These are phyloP conservation scores for Fusarium sp. DNA, from an alignment of 2,329 filamentous ascomycete genomes.

Conservation along the genomic window DNA sequence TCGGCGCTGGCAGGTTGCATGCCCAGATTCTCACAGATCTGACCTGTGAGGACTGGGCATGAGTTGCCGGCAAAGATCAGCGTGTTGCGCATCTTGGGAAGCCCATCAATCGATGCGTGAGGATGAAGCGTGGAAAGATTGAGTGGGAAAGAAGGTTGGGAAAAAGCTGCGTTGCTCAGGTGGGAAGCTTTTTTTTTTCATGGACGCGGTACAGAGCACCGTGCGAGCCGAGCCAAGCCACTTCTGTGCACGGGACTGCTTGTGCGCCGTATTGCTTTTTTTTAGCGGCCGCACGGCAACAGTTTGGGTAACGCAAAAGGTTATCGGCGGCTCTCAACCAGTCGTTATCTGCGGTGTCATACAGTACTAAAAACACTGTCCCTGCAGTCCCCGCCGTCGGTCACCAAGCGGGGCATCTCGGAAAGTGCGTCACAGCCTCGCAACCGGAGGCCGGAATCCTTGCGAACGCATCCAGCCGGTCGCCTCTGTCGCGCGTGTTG, in stretches of 20 bases:
- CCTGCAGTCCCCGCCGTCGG: constrained; percentile 22
- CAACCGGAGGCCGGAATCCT: constrained; percentile 1
- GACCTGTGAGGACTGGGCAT: constrained; percentile 68
- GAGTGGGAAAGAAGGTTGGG: constrained; percentile 29
- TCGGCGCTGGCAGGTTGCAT: constrained; percentile 70
- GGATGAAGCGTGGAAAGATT: constrained; percentile 38
- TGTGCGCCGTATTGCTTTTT: constrained; percentile 10
- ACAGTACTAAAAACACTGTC: constrained; percentile 29
- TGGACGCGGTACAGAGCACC: constrained; percentile 20
- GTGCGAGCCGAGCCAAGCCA: not conserved
- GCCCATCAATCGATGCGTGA: constrained; percentile 40
- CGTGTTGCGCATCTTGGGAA: constrained; percentile 66
- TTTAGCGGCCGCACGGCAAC: constrained; percentile 1
- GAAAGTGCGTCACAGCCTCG: constrained; percentile 24
- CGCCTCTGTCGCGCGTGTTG: not conserved
- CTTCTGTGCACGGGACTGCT: constrained; percentile 7
- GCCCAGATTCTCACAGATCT: constrained; percentile 73
- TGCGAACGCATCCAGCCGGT: not conserved
- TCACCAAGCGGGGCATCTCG: constrained; percentile 39
- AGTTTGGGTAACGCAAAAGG: constrained; percentile 3
- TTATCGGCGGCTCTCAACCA: constrained; percentile 7
- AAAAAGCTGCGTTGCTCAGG: constrained; percentile 35
- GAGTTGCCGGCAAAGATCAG: constrained; percentile 73
- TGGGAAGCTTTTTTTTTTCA: constrained; percentile 42
- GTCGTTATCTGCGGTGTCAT: not conserved